phyloP scores from a whole-genome alignment of 148 eudicot genomes.

The Camellia granthamiana region DNA sequence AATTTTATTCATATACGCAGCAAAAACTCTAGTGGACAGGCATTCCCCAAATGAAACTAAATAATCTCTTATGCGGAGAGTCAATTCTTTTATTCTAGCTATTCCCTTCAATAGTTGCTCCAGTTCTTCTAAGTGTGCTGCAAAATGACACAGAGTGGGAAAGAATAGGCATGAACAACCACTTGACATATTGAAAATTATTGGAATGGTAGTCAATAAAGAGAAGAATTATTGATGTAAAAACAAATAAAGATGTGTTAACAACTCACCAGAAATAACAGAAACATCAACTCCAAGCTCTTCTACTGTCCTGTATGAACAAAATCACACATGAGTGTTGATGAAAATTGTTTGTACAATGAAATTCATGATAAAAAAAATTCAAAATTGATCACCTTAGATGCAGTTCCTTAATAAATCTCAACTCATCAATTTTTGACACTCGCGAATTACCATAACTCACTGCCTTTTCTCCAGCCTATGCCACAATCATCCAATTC shows the following conservation, averaged over 20 bases:
- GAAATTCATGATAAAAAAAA: constrained; percentile 1
- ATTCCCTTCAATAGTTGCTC: constrained; percentile 62
- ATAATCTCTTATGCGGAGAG: constrained; percentile 51
- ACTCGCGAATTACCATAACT: constrained; percentile 44
- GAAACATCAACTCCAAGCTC: constrained; percentile 46
- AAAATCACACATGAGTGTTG: background rate
- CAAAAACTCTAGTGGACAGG: constrained; percentile 56
- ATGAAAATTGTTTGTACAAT: background rate
- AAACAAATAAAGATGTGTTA: background rate
- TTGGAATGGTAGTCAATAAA: background rate
- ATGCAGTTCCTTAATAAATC: constrained; percentile 46
- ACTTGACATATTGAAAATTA: background rate
- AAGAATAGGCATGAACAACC: background rate
- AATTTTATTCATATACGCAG: constrained; percentile 48
- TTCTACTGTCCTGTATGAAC: constrained; percentile 30
- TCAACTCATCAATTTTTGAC: constrained; percentile 38
- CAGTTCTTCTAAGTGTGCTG: constrained; percentile 49
- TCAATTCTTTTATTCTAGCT: constrained; percentile 59
- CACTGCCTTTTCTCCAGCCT: constrained; percentile 65
- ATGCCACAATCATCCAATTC: constrained; percentile 2
- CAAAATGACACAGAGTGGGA: background rate
- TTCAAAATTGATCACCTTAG: constrained; percentile 18
- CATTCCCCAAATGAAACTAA: constrained; percentile 69
- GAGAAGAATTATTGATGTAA: background rate
- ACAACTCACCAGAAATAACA: constrained; percentile 38